Conservation (phyloP, 2,329 filamentous ascomycete genomes). For the Curvularia sp. region DNA sequence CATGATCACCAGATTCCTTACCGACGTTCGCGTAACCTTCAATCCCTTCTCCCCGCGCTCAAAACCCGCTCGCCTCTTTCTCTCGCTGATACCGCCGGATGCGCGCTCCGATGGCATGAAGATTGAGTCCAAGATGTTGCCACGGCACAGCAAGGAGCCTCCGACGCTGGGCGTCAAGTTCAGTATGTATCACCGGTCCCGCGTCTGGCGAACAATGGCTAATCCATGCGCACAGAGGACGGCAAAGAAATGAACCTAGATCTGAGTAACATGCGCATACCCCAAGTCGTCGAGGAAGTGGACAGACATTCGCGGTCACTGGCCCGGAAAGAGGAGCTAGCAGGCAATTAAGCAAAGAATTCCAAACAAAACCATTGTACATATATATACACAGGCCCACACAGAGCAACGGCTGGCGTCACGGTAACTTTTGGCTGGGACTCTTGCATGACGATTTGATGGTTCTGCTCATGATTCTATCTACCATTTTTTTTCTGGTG, state of each 20-base stretch:
- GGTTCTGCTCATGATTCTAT: conserved; percentile 30
- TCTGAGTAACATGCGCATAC: conserved; percentile 80
- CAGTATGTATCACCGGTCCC: conserved; percentile 63
- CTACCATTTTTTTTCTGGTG: conserved; percentile 21
- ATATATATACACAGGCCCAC: conserved; percentile 3
- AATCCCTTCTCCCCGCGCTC: conserved; percentile 85
- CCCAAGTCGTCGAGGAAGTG: conserved; percentile 85
- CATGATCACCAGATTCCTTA: conserved; percentile 89
- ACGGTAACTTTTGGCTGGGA: conserved; percentile 23
- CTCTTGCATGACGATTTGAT: conserved; percentile 11
- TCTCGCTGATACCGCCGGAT: conserved; percentile 80
- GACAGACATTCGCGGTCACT: conserved; percentile 85
- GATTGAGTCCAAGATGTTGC: conserved; percentile 78
- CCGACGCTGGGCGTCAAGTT: conserved; percentile 81
- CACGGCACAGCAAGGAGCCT: conserved; percentile 70
- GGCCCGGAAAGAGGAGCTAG: conserved; percentile 81
- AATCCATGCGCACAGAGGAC: conserved; percentile 68
- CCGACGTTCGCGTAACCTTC: conserved; percentile 84
- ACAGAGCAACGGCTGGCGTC: conserved; percentile 38
- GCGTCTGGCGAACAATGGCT: conserved; percentile 13
- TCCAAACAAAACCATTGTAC: conserved; percentile 9
- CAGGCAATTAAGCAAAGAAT: conserved; percentile 48
- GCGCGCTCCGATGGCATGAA: conserved; percentile 76
- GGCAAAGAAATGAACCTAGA: conserved; percentile 89
- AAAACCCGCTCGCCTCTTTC: conserved; percentile 85